Base-by-base conservation (phyloP, 1,284 basidiomycete genomes). In the Cerioporus squamosus region DNA sequence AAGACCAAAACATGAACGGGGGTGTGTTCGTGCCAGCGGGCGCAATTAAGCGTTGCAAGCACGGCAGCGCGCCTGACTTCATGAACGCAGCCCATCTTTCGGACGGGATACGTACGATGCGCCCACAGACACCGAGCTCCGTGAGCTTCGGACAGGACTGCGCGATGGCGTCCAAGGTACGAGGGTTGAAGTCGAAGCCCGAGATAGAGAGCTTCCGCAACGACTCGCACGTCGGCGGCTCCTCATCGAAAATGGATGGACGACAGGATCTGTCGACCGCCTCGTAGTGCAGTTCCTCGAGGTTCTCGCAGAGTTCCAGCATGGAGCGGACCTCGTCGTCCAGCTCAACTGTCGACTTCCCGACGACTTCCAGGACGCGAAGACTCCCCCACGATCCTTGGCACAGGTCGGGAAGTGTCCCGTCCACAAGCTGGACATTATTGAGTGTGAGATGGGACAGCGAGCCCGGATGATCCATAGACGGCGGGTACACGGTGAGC, bases 71-170 rank as follows among this genome's bases (percentile, higher is more conserved):
- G 6, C 76, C 72, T 26, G 72, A 77, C 9, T 57, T 48, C 36
- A 83, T 64, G 54, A 81, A 78, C 17, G 65, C 48, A 9, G 64
- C 66, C 82, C 81, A 84, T 57, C 79, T 77, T 20, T 71, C 59
- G 17, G 74, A 60, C 8, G 68, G 62, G 20, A 82, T 60, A 38
- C 71, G 68, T 9, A 77, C 68, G 40, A 64, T 69, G 18, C 79
- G 73, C 10, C 81, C 81, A 2, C 67, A 66, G 22, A 84, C 68
- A 7, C 66, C 67, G 44, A 85, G 66, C 40, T 75, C 72, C 63
- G 77, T 73, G 54, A 85, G 60, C 42, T 72, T 70, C n/a, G 60
- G 68, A 59, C 76, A 83, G 36, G 68, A 63, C 44, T 69, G 66
- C 9, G 66, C 64, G 3, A 85, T 70, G 29, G 66, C 61, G 20